Conservation (phyloP, 176 grass and related monocot species). For the Eleusine coracana region DNA sequence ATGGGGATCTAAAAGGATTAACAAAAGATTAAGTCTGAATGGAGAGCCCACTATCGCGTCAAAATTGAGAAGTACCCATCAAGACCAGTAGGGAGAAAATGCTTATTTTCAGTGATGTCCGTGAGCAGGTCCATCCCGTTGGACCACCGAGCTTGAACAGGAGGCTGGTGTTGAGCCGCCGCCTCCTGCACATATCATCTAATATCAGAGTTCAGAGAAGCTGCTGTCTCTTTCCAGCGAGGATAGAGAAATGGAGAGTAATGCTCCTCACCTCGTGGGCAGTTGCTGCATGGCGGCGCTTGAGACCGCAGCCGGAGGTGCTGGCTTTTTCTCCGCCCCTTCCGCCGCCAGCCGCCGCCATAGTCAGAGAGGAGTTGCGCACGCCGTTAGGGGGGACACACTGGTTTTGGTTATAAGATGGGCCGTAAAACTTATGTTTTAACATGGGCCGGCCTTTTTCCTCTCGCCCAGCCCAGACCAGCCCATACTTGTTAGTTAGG, state of each 20-base stretch:
- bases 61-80: constrained; percentile 42
- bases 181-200: neutral
- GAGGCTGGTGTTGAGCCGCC: constrained; percentile 20
- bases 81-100: constrained; percentile 44
- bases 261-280: neutral
- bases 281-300: neutral
- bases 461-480: neutral
- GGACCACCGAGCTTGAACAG: neutral
- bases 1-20: neutral
- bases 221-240: neutral
- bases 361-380: neutral
- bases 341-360: neutral
- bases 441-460: neutral
- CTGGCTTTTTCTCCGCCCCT: neutral
- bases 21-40: neutral
- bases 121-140: constrained; percentile 44
- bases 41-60: constrained; percentile 15
- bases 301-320: neutral
- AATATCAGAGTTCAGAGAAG: neutral
- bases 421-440: neutral
- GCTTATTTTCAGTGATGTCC: constrained; percentile 33
- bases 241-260: neutral
- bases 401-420: neutral
- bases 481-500: neutral
- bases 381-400: neutral